Evolutionary conservation across 352 stramenopile species (phyloP).

Genomic region (Globisporangium abappressorium): DNA sequence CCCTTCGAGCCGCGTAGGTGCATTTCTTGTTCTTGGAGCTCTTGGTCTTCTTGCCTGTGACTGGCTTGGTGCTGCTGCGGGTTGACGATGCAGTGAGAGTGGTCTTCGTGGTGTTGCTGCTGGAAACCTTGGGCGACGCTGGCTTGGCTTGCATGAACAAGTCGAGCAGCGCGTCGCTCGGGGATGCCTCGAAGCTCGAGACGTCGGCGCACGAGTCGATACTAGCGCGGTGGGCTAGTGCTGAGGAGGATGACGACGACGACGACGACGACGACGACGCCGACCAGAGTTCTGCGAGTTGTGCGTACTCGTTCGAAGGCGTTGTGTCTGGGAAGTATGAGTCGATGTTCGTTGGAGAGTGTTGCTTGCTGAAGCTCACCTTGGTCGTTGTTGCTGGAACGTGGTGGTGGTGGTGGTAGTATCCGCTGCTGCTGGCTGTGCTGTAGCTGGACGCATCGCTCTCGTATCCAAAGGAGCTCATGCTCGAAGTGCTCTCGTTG

Average conservation of each 20-base stretch:
- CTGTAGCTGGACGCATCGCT: slow-evolving; percentile 6
- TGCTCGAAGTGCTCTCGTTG: no score
- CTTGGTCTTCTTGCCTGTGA: slow-evolving; percentile 22
- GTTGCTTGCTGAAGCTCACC: background rate
- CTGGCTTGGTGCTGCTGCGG: slow-evolving; percentile 13
- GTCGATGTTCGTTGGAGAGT: slow-evolving; percentile 14
- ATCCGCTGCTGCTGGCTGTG: slow-evolving; percentile 4
- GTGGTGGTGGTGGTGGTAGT: background rate
- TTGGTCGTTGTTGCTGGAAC: background rate
- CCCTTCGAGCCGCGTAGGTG: slow-evolving; percentile 54
- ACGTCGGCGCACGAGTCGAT: background rate
- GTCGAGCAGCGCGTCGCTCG: slow-evolving; percentile 9
- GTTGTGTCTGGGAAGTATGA: background rate
- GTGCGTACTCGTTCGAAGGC: slow-evolving; percentile 14
- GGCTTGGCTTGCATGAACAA: slow-evolving; percentile 11
- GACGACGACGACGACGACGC: background rate
- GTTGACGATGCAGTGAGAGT: background rate
- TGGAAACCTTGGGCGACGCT: background rate
- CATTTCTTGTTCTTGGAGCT: slow-evolving; percentile 49
- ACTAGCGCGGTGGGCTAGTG: background rate
- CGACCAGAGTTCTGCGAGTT: slow-evolving; percentile 15
- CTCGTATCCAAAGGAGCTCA: slow-evolving; percentile 4
- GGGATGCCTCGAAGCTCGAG: background rate
- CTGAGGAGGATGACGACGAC: background rate
- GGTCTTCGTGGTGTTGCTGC: background rate